These are phyloP conservation scores for Bryoerythrophyllum caledonicum DNA, from an alignment of 225 moss, liverwort and hornwort species.

Conservation along the genomic window DNA sequence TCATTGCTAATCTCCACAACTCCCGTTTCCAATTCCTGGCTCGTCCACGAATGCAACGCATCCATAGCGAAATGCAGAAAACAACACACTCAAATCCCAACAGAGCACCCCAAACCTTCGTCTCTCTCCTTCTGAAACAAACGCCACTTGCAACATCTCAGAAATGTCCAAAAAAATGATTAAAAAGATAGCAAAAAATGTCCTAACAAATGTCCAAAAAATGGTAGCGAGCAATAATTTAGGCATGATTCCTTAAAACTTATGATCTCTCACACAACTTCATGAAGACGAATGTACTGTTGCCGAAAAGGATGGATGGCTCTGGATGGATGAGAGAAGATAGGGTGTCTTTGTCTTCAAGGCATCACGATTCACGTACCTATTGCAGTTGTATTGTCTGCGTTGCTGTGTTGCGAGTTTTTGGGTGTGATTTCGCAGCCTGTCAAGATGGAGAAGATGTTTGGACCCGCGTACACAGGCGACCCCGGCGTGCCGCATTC, in stretches of 20 bases:
- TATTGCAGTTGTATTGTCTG: not conserved
- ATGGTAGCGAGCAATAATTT: not conserved
- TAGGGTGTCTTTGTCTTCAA: slow-evolving; percentile 14
- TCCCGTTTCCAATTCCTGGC: not conserved
- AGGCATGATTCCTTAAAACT: not conserved
- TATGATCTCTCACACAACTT: not conserved
- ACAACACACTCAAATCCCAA: not conserved
- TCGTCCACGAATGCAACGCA: not conserved
- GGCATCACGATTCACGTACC: not conserved
- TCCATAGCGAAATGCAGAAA: slow-evolving; percentile 6
- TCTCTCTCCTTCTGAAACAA: not conserved
- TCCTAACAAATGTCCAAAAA: too few species aligned
- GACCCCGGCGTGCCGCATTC: slow-evolving; percentile 98
- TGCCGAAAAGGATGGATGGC: not conserved
- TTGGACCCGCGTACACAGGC: slow-evolving; percentile 96
- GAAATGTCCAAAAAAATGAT: not conserved
- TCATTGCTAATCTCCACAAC: slow-evolving; percentile 4
- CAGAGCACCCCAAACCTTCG: not conserved
- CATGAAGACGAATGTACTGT: not conserved
- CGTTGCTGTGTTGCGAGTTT: not conserved
- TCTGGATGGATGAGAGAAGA: slow-evolving; percentile 17
- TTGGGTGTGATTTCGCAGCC: not conserved
- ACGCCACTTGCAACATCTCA: not conserved
- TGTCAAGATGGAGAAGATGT: slow-evolving; percentile 94
- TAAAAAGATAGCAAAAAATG: too few species aligned